A percentile compares a stretch with the other conserved stretches of the same genome.
Evolutionary conservation across 345 rosid species (phyloP).

Genomic region (Capsella bursapastoris): DNA sequence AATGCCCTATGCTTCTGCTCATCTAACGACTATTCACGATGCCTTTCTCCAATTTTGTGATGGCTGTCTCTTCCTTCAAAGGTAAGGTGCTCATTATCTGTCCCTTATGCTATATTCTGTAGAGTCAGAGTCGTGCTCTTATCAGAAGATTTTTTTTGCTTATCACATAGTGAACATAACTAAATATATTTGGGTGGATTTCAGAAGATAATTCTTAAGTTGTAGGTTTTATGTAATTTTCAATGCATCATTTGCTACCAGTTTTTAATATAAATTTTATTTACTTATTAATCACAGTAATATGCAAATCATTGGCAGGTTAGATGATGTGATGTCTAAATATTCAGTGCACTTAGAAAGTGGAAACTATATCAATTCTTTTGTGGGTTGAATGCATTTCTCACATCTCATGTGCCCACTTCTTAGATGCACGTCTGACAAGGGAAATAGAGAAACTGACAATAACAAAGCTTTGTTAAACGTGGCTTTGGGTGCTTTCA

Average conservation of each 20-base stretch:
- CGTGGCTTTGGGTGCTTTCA: conserved; percentile 74
- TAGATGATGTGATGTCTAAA: conserved; percentile 19
- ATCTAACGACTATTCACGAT: conserved; percentile 59
- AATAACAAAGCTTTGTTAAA: conserved; percentile 54
- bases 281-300: background rate
- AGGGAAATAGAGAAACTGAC: conserved; percentile 52
- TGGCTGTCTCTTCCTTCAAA: conserved; percentile 50
- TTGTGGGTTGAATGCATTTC: conserved; percentile 32
- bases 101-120: conserved; percentile 31
- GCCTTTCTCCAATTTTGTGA: conserved; percentile 61
- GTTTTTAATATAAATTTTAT: background rate
- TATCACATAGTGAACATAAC: conserved; percentile 13
- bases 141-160: conserved; percentile 15
- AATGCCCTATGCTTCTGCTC: conserved; percentile 46
- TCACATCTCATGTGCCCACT: conserved; percentile 31
- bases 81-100: conserved; percentile 52
- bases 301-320: conserved; percentile 26
- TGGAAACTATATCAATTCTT: conserved; percentile 1
- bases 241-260: background rate
- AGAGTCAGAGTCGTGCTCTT: conserved; percentile 5
- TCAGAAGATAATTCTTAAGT: conserved; percentile 16
- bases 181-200: conserved; percentile 15
- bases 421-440: conserved; percentile 54
- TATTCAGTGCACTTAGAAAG: conserved; percentile 14
- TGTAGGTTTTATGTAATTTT: conserved; percentile 20